Evolutionary conservation across 805 yeast genomes (phyloP), one percentile per base, ranked within the genome.

Genomic region (Candida krabiensis): DNA sequence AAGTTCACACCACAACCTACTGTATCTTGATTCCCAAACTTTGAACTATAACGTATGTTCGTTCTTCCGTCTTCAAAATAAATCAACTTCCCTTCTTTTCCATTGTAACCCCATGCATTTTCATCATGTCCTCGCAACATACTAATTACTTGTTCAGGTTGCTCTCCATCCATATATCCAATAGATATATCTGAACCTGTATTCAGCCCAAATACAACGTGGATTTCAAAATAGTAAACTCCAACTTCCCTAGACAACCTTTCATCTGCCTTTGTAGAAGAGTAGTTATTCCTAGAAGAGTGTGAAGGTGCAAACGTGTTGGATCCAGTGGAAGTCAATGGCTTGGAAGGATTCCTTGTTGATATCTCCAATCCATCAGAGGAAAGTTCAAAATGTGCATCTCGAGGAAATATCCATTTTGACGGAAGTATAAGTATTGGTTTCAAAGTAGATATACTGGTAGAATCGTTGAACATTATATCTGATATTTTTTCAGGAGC

Each of bases 1-100:
- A 77, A 83, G 63, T 89, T 83, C 17, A 88, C 71, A 4, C 96
- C 96, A 60, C 90, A 83, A 0, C 97, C 97, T 45, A 90, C 71
- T 2, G 75, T 67, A 59, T 88, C 96, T 16, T 73, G 73, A 24
- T 63, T 55, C 0, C 80, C 76, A 56, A 74, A 81, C 21, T 56
- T 62, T 28, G 72, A 69, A 2, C 69, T 69, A 35, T 64, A 70
- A 17, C 60, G 64, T 29, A 64, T 65, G 12, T 67, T 60, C 3
- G 41, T 30, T 28, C 65, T 56, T 9, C 67, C 64, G 17, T 52
- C 50, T 32, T 67, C 70, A 35, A 67, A 58, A 17, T 65, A 58
- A 22, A 56, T 53, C 11, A 67, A 60, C 16, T 60, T 55, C 0
- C 82, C 83, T 35, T 73, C 77, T 42, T 66, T 72, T 5, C 81